phyloP scores from a whole-genome alignment of 306 rosid species.

The Medicago arabica region DNA sequence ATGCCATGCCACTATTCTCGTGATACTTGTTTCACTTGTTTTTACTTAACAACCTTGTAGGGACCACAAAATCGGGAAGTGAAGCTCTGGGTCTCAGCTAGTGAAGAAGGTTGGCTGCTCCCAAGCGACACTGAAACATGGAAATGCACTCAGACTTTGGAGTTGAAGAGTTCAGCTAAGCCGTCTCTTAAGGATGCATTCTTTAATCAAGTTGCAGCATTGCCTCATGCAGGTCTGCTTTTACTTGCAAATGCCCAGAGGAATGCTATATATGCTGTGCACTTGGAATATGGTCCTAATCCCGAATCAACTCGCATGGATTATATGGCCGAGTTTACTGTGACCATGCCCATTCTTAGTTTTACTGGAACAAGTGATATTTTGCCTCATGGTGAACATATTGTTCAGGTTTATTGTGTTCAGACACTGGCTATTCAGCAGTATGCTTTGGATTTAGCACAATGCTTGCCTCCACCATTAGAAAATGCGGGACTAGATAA shows the following conservation, averaged over 20 bases:
- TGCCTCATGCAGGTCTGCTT: slow-evolving; percentile 94
- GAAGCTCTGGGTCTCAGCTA: slow-evolving; percentile 85
- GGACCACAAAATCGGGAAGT: slow-evolving; percentile 94
- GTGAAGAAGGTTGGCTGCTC: slow-evolving; percentile 95
- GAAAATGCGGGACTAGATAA: slow-evolving; percentile 75
- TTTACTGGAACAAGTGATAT: slow-evolving; percentile 92
- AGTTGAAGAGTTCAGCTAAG: slow-evolving; percentile 85
- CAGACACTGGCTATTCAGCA: slow-evolving; percentile 99
- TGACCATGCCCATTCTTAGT: slow-evolving; percentile 96
- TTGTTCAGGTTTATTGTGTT: slow-evolving; percentile 96
- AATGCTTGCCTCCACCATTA: slow-evolving; percentile 89
- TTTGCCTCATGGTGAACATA: slow-evolving; percentile 77
- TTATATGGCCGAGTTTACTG: slow-evolving; percentile 92
- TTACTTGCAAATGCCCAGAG: slow-evolving; percentile 98
- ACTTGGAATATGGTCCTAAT: slow-evolving; percentile 83
- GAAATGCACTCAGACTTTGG: slow-evolving; percentile 91
- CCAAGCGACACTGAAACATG: slow-evolving; percentile 86
- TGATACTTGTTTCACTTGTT: slow-evolving; percentile 34
- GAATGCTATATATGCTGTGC: slow-evolving; percentile 97
- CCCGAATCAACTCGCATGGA: slow-evolving; percentile 87
- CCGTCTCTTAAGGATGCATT: slow-evolving; percentile 79
- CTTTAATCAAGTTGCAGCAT: slow-evolving; percentile 91
- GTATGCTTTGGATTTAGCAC: slow-evolving; percentile 94
- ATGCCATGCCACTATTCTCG: neutral
- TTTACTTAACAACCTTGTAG: slow-evolving; percentile 43